phyloP scores from a whole-genome alignment of 495 filamentous ascomycete genomes.

The Penicillium ucsense region DNA sequence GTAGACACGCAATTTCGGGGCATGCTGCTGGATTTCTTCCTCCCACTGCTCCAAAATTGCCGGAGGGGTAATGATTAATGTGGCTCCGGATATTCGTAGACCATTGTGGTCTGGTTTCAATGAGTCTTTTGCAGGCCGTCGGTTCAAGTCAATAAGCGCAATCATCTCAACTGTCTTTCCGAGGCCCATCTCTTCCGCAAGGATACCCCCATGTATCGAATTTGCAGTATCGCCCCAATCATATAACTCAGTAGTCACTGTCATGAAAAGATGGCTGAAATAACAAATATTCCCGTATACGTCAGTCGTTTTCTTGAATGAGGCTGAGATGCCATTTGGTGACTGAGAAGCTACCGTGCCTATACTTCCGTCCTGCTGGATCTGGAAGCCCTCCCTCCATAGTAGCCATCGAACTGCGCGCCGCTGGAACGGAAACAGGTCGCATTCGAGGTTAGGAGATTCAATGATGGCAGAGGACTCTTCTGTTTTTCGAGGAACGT shows the following conservation, averaged over 20 bases:
- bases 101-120: conserved; percentile 17
- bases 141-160: conserved; percentile 60
- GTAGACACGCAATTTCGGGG: conserved; percentile 46
- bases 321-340: conserved; percentile 18
- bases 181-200: conserved; percentile 95
- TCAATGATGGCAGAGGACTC: conserved; percentile 30
- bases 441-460: conserved; percentile 32
- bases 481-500: conserved; percentile 41
- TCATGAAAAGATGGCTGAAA: conserved; percentile 56
- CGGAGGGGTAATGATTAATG: conserved; percentile 78
- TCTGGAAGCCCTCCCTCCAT: conserved; percentile 43
- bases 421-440: conserved; percentile 63
- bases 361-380: conserved; percentile 23
- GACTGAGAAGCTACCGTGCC: conserved; percentile 6
- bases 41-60: conserved; percentile 82
- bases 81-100: conserved; percentile 43
- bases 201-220: conserved; percentile 47
- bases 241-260: conserved; percentile 44
- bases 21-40: conserved; percentile 63
- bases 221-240: conserved; percentile 30
- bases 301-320: conserved; percentile 32
- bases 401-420: conserved; percentile 65
- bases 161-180: conserved; percentile 92
- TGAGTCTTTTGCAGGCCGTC: conserved; percentile 13
- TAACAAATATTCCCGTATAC: conserved; percentile 42